phyloP scores from a whole-genome alignment of 2,329 filamentous ascomycete genomes.

The Fusarium hostae region DNA sequence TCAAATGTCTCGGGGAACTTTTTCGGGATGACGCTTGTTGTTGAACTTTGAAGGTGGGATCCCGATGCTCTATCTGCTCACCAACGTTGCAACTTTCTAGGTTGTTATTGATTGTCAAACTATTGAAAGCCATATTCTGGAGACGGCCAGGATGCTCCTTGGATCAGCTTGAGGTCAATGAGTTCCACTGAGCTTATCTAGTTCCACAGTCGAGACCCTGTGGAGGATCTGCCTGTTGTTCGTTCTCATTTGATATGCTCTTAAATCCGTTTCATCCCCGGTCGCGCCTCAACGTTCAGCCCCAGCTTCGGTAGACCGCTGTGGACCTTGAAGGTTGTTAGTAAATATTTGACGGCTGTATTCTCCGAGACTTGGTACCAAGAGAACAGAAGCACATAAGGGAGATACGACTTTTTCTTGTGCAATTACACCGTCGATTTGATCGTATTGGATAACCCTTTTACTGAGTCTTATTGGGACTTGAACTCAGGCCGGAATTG shows the following conservation, averaged over 20 bases:
- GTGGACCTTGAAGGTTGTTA: not conserved
- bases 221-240: not conserved
- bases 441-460: too few relatives aligned
- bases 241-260: not conserved
- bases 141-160: not conserved
- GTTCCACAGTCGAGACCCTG: slow-evolving; percentile 12
- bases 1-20: not conserved
- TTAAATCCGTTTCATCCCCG: slow-evolving; percentile 6
- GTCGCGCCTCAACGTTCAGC: not conserved
- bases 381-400: too few relatives aligned
- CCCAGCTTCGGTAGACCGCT: not conserved
- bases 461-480: too few relatives aligned
- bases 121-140: too few relatives aligned
- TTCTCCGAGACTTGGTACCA: not conserved
- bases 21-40: not conserved
- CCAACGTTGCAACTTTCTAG: not conserved
- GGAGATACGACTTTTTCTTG: too few relatives aligned
- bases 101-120: not conserved
- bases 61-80: not conserved
- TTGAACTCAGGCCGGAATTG: too few relatives aligned
- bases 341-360: not conserved
- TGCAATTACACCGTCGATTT: too few relatives aligned
- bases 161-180: not conserved
- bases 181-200: slow-evolving; percentile 27
- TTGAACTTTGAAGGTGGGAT: not conserved